Evolutionary conservation across 2,329 filamentous ascomycete genomes (phyloP).

Genomic region (Colletotrichum camelliae): DNA sequence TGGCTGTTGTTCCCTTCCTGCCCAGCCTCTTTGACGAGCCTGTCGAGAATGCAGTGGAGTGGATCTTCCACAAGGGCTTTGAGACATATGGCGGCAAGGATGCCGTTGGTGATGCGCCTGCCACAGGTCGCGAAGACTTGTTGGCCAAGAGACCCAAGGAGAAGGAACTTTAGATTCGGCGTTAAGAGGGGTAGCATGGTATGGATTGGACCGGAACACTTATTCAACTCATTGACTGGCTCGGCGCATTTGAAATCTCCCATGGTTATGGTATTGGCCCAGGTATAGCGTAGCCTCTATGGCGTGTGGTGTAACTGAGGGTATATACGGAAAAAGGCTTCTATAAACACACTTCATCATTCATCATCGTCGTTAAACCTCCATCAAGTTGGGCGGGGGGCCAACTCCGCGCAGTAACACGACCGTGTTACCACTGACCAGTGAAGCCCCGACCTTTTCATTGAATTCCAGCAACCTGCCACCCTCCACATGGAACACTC

Average conservation of each 20-base stretch:
- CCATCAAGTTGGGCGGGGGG: conserved; percentile 75
- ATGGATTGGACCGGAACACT: not conserved
- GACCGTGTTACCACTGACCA: conserved; percentile 87
- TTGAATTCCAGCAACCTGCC: conserved; percentile 86
- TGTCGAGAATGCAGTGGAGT: conserved; percentile 91
- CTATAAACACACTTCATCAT: conserved; percentile 13
- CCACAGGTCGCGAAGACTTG: conserved; percentile 56
- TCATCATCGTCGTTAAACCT: conserved; percentile 35
- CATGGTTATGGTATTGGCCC: not conserved
- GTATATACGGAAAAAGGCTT: conserved; percentile 16
- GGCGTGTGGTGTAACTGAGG: conserved; percentile 7
- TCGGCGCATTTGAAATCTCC: conserved; percentile 13
- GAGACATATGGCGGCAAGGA: conserved; percentile 69
- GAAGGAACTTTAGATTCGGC: conserved; percentile 19
- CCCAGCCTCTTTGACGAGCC: conserved; percentile 89
- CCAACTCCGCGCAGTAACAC: conserved; percentile 87
- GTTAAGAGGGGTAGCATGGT: not conserved
- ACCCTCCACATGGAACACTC: conserved; percentile 93
- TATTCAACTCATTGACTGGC: conserved; percentile 1
- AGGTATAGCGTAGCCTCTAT: not conserved
- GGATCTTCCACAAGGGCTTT: conserved; percentile 85
- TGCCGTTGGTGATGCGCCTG: conserved; percentile 60
- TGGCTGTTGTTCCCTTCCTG: conserved; percentile 80
- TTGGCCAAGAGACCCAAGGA: conserved; percentile 38
- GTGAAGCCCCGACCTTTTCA: conserved; percentile 78